phyloP scores from a whole-genome alignment of 179 eudicot genomes.

The Gypsophila paniculata region DNA sequence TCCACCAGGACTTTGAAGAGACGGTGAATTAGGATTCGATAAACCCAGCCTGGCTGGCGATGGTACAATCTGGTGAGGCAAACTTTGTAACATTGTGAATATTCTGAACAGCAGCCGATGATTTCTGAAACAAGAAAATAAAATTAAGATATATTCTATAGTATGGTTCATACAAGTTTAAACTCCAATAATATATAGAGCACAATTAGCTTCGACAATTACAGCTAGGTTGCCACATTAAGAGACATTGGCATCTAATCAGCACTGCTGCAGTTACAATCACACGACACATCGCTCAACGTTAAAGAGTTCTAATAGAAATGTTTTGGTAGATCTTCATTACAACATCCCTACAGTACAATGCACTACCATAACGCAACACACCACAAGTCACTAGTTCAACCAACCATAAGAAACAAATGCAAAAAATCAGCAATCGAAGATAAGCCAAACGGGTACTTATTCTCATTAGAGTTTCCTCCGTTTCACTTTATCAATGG shows the following conservation, averaged over 20 bases:
- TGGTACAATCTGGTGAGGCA: constrained; percentile 63
- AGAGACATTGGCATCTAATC: neutral
- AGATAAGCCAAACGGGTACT: no score
- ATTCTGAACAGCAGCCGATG: constrained; percentile 10
- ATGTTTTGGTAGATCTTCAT: no score
- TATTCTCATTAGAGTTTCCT: no score
- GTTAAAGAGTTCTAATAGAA: no score
- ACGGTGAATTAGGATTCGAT: constrained; percentile 86
- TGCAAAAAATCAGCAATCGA: no score
- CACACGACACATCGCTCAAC: no score
- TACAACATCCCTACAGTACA: no score
- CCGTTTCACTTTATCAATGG: no score
- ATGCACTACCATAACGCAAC: no score
- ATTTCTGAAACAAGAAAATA: constrained; percentile 22
- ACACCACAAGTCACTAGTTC: no score
- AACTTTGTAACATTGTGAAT: constrained; percentile 61
- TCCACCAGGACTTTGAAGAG: constrained; percentile 58
- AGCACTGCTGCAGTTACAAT: neutral
- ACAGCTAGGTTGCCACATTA: neutral
- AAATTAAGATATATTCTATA: neutral
- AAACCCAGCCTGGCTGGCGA: constrained; percentile 93
- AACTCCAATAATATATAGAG: neutral
- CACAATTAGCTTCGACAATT: neutral
- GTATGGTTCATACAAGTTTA: no score
- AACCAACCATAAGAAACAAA: no score